These are phyloP conservation scores for Arachis hypogaea DNA, from an alignment of 306 rosid species.

Conservation along the genomic window DNA sequence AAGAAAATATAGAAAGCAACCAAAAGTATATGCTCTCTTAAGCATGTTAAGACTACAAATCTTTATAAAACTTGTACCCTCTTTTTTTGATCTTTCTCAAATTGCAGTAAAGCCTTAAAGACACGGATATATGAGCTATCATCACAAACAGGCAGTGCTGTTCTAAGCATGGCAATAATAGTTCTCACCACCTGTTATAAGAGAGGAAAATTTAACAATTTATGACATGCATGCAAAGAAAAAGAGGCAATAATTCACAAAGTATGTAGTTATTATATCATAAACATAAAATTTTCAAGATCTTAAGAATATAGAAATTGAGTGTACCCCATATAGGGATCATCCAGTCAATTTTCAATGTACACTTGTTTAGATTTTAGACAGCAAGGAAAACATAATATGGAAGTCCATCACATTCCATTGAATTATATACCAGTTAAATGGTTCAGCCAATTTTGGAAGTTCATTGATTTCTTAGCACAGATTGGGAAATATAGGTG, in stretches of 20 bases:
- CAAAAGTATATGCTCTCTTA: background rate
- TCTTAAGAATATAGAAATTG: slow-evolving; percentile 17
- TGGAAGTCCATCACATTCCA: background rate
- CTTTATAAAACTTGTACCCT: slow-evolving; percentile 55
- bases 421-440: background rate
- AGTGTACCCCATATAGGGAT: background rate
- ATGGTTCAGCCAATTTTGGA: background rate
- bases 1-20: slow-evolving; percentile 33
- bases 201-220: slow-evolving; percentile 36
- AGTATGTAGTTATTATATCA: slow-evolving; percentile 13
- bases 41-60: slow-evolving; percentile 32
- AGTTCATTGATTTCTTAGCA: background rate
- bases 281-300: slow-evolving; percentile 15
- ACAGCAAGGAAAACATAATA: background rate
- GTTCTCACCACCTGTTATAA: slow-evolving; percentile 75
- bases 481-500: background rate
- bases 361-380: background rate
- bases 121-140: slow-evolving; percentile 69
- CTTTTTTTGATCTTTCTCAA: slow-evolving; percentile 82
- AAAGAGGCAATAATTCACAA: slow-evolving; percentile 25
- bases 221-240: slow-evolving; percentile 16
- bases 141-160: slow-evolving; percentile 73
- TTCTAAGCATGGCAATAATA: slow-evolving; percentile 80
- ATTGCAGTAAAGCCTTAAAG: slow-evolving; percentile 88
- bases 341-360: background rate